Evolutionary conservation across 345 rosid species (phyloP), one percentile per base, ranked within the genome.

Genomic region (Acer campestre): DNA sequence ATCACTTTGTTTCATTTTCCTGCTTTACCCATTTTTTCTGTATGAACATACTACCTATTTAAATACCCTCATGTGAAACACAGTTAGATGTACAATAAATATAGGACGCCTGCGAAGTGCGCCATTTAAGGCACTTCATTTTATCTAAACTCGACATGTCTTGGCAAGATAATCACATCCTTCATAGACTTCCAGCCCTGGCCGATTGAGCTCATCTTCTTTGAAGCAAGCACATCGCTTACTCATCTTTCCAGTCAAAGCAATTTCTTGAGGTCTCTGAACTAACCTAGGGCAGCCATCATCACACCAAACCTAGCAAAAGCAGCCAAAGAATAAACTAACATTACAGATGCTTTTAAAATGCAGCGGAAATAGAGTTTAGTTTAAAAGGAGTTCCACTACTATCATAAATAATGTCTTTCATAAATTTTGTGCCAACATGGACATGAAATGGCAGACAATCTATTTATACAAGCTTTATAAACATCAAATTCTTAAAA

Each of bases 231-330:
- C 97, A 7, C 97, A 95, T 14, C 97, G 89, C 84, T 90, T 92
- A 84, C 97, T 96, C 94, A 94, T 94, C 62, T 90, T 89, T 61
- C 97, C 99, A 0, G 92, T 92, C 84, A 94, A 82, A n/a, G 99
- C 99, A 74, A 96, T 94, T 84, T 94, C 95, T 38, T 84, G 53
- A 51, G 98, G 94, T 82, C 97, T 91, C 78, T 92, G 97, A n/a
- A 94, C 91, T 78, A 94, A 77, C 86, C 97, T 91, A 7, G 97
- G 98, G 75, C 85, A 88, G 55, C 98, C 97, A 75, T 73, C 87
- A 46, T 96, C 98, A 35, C 99, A 96, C 97, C 99, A 94, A 3
- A 96, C 99, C 99, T 96, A 82, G 35, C n/a, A 61, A 83, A 25
- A 71, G 35, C 71, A 69, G 12, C 12, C 49, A n/a, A 2, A 51